These are phyloP conservation scores for Buxus sempervirens DNA, from an alignment of 164 flowering plant genomes.

Conservation along the genomic window DNA sequence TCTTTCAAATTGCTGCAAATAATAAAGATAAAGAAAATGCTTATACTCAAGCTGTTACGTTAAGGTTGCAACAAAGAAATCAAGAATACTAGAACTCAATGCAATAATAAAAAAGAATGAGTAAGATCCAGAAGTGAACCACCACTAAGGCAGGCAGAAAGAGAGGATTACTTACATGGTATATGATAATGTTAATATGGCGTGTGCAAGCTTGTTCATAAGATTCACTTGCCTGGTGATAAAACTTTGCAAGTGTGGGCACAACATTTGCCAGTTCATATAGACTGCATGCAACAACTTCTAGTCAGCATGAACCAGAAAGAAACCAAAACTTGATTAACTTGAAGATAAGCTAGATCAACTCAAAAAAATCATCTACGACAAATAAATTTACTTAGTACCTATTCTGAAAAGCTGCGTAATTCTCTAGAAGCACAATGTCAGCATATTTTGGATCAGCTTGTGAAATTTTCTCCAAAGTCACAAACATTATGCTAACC, in stretches of 20 bases:
- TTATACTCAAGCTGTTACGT: neutral
- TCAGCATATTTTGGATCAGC: conserved; percentile 85
- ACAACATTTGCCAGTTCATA: conserved; percentile 98
- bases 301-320: conserved; percentile 20
- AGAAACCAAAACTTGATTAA: neutral
- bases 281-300: conserved; percentile 56
- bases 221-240: conserved; percentile 96
- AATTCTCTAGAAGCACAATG: conserved; percentile 84
- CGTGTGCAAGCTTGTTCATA: conserved; percentile 98
- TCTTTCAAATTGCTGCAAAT: conserved; percentile 84
- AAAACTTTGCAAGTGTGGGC: conserved; percentile 92
- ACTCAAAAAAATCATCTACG: neutral
- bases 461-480: conserved; percentile 90
- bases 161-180: conserved; percentile 40
- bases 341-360: neutral
- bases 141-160: neutral
- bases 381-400: conserved; percentile 19
- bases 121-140: neutral
- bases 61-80: neutral
- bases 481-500: conserved; percentile 93
- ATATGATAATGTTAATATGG: conserved; percentile 85
- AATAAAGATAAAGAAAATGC: neutral
- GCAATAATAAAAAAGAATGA: neutral
- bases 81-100: conserved; percentile 1
- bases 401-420: conserved; percentile 99